A percentile compares a stretch with the other conserved stretches of the same genome.
phyloP scores from a whole-genome alignment of 129 eudicot genomes.

The Pseudognaphalium luteoalbum region DNA sequence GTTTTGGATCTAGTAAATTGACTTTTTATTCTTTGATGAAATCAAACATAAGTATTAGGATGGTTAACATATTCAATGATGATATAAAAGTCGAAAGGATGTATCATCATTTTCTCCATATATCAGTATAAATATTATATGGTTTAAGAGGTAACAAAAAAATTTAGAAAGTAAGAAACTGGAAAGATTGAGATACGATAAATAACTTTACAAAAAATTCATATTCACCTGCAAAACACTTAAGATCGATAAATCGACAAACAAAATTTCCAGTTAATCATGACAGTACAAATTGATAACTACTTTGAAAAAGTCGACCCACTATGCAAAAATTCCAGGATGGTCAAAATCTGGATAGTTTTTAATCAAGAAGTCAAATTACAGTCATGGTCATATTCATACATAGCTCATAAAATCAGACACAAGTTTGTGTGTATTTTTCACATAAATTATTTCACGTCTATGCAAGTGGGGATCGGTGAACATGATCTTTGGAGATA shows the following conservation, averaged over 20 bases:
- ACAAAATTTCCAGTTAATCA: neutral
- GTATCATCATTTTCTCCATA: too few relatives aligned
- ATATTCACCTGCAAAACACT: too few relatives aligned
- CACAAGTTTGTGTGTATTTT: neutral
- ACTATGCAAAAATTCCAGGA: conserved; percentile 28
- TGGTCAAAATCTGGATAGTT: conserved; percentile 37
- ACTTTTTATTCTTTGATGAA: neutral
- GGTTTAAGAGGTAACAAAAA: too few relatives aligned
- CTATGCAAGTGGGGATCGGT: conserved; percentile 67
- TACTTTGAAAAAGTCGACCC: conserved; percentile 22
- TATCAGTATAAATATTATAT: too few relatives aligned
- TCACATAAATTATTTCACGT: conserved; percentile 11
- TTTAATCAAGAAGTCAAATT: conserved; percentile 19
- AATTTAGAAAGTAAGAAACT: neutral
- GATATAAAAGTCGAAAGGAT: neutral
- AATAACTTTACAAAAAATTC: neutral
- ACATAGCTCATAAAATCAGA: conserved; percentile 25
- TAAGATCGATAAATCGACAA: neutral
- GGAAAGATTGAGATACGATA: neutral
- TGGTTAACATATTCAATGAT: too few relatives aligned
- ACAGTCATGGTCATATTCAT: conserved; percentile 22
- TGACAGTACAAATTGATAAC: conserved; percentile 1
- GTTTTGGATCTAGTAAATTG: conserved; percentile 28
- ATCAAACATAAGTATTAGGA: neutral
- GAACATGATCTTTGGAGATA: conserved; percentile 75